A percentile compares a stretch with the other conserved stretches of the same genome.
Evolutionary conservation across 257 asterid genomes (phyloP).

Genomic region (Leonotis leonurus): DNA sequence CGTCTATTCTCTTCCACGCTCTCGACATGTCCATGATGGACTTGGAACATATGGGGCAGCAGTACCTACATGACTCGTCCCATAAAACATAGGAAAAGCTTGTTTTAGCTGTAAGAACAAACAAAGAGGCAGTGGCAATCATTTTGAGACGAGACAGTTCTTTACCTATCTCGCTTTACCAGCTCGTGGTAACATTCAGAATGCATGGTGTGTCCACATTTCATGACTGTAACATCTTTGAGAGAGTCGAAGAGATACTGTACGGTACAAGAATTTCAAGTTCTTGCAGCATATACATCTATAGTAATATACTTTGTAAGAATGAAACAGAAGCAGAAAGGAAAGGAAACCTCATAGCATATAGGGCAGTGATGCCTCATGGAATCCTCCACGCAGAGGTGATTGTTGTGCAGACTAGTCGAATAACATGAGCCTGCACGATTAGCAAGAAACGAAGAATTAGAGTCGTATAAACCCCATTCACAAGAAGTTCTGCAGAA

Average conservation of each 20-base stretch:
- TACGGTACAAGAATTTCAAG: slow-evolving; percentile 5
- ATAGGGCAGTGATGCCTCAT: slow-evolving; percentile 98
- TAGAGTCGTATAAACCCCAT: background rate
- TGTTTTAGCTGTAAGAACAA: background rate
- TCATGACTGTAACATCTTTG: slow-evolving; percentile 84
- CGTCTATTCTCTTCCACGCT: slow-evolving; percentile 71
- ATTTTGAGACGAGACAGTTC: background rate
- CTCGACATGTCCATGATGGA: slow-evolving; percentile 75
- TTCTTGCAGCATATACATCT: background rate
- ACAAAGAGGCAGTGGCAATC: background rate
- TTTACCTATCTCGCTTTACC: slow-evolving; percentile 81
- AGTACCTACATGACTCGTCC: slow-evolving; percentile 37
- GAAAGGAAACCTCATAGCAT: slow-evolving; percentile 71
- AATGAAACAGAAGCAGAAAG: background rate
- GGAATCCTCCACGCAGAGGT: slow-evolving; percentile 78
- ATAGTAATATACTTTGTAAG: background rate
- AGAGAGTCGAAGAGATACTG: slow-evolving; percentile 90
- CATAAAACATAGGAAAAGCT: background rate
- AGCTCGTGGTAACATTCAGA: slow-evolving; percentile 81
- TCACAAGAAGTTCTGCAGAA: too few species aligned
- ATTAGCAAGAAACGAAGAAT: background rate
- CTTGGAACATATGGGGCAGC: slow-evolving; percentile 93
- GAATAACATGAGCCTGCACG: slow-evolving; percentile 80
- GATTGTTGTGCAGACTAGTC: slow-evolving; percentile 53
- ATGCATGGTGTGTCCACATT: slow-evolving; percentile 98